Conservation (phyloP, 2,329 filamentous ascomycete species). For the Hysterium pulicare region DNA sequence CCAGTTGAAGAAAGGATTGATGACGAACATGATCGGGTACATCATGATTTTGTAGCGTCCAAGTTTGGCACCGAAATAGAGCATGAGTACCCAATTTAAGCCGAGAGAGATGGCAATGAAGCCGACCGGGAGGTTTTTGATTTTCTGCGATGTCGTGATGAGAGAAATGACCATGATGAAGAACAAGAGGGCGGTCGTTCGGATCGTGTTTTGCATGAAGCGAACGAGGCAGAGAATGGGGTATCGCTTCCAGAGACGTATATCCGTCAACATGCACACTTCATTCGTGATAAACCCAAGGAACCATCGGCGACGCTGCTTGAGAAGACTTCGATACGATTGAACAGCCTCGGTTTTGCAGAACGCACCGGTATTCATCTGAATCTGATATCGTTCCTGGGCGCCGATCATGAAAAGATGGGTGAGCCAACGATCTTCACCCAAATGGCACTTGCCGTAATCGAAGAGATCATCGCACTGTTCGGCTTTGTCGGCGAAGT, state of each 20-base stretch:
- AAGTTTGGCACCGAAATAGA: conserved; percentile 88
- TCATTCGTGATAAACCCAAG: conserved; percentile 97
- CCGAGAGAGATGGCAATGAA: conserved; percentile 92
- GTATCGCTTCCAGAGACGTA: conserved; percentile 86
- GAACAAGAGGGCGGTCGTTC: conserved; percentile 89
- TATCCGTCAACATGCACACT: conserved; percentile 95
- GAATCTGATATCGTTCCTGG: conserved; percentile 88
- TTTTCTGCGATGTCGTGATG: conserved; percentile 74
- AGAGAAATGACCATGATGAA: conserved; percentile 90
- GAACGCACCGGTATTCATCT: conserved; percentile 96
- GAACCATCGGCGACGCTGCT: conserved; percentile 95
- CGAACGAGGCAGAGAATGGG: conserved; percentile 80
- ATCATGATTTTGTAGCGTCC: conserved; percentile 90
- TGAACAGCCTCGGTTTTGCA: conserved; percentile 98
- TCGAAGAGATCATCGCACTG: conserved; percentile 95
- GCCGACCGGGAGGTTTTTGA: conserved; percentile 78
- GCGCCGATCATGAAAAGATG: conserved; percentile 99
- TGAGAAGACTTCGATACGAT: conserved; percentile 78
- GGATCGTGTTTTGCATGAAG: conserved; percentile 94
- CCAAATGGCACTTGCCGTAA: conserved; percentile 90
- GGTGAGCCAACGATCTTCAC: conserved; percentile 94
- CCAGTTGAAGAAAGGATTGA: conserved; percentile 98
- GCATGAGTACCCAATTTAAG: conserved; percentile 91
- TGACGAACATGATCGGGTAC: conserved; percentile 90
- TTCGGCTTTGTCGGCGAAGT: conserved; percentile 95